These are phyloP conservation scores for Solanum lignicaule DNA, from an alignment of 257 asterid genomes.

Conservation along the genomic window DNA sequence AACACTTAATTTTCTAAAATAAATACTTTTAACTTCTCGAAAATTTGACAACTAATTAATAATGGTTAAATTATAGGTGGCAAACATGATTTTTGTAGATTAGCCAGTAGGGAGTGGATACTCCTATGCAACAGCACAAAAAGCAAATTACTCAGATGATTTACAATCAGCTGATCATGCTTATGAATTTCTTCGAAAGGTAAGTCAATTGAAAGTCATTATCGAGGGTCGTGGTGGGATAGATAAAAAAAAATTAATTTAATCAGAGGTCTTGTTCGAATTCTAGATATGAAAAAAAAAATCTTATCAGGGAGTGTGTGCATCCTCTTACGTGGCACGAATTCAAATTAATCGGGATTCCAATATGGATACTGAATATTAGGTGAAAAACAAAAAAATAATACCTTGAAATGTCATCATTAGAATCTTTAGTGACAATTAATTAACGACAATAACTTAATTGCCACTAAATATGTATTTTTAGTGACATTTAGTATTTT, in stretches of 20 bases:
- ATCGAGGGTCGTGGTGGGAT: too few species aligned
- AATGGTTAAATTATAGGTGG: neutral
- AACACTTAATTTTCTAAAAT: too few species aligned
- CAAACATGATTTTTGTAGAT: neutral
- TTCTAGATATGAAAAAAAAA: too few species aligned
- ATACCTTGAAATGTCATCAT: neutral
- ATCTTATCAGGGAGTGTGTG: too few species aligned
- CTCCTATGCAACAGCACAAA: neutral
- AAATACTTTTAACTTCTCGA: neutral
- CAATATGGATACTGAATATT: neutral
- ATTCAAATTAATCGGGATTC: neutral
- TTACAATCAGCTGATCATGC: neutral
- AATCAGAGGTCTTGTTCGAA: too few species aligned
- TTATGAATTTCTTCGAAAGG: neutral
- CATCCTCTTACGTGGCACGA: accelerated
- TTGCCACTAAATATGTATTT: too few species aligned
- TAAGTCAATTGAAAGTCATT: neutral
- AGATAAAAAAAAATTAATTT: too few species aligned
- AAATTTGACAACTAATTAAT: neutral
- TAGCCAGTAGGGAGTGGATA: neutral
- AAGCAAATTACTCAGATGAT: neutral
- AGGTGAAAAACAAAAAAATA: too few species aligned
- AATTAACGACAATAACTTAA: too few species aligned
- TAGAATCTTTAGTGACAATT: too few species aligned
- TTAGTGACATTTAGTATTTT: too few species aligned